These are phyloP conservation scores for Penicillium sp. DNA, from an alignment of 2,329 filamentous ascomycete species.

Conservation along the genomic window DNA sequence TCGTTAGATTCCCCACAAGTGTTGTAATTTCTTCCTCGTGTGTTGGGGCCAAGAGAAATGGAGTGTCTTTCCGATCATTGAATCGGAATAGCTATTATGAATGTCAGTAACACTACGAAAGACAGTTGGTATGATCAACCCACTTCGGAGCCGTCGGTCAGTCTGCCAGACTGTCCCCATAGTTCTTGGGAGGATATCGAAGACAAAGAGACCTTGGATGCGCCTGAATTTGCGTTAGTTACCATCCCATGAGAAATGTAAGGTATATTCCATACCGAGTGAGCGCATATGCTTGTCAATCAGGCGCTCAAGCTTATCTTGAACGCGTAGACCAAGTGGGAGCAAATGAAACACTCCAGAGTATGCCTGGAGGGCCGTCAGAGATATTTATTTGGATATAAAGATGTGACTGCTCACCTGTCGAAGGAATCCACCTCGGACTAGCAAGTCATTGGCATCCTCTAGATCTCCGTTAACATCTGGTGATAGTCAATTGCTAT, in stretches of 20 bases:
- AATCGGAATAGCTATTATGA: conserved; percentile 69
- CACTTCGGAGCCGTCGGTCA: conserved; percentile 75
- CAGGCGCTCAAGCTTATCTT: conserved; percentile 79
- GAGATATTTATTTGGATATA: not conserved
- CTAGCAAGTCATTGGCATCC: conserved; percentile 66
- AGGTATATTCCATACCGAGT: conserved; percentile 53
- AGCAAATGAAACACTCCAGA: conserved; percentile 90
- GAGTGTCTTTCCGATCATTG: conserved; percentile 70
- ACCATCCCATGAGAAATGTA: not conserved
- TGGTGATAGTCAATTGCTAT: conserved; percentile 43
- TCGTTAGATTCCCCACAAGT: conserved; percentile 68
- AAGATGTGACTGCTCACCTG: conserved; percentile 52
- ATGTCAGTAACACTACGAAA: conserved; percentile 20
- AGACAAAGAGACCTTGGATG: conserved; percentile 25
- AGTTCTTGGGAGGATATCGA: conserved; percentile 68
- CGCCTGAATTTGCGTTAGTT: conserved; percentile 10
- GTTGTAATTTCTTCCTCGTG: conserved; percentile 95
- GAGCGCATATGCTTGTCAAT: conserved; percentile 86
- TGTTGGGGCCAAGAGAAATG: conserved; percentile 80
- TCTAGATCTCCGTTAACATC: conserved; percentile 21
- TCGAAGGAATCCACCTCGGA: conserved; percentile 70
- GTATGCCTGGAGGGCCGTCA: conserved; percentile 59
- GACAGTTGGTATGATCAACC: not conserved
- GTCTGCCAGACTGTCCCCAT: conserved; percentile 79
- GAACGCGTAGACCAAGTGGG: conserved; percentile 80